Evolutionary conservation across 305 asterid species (phyloP), one percentile per base, ranked within the genome.

Genomic region (Solanum aculeatissimum): DNA sequence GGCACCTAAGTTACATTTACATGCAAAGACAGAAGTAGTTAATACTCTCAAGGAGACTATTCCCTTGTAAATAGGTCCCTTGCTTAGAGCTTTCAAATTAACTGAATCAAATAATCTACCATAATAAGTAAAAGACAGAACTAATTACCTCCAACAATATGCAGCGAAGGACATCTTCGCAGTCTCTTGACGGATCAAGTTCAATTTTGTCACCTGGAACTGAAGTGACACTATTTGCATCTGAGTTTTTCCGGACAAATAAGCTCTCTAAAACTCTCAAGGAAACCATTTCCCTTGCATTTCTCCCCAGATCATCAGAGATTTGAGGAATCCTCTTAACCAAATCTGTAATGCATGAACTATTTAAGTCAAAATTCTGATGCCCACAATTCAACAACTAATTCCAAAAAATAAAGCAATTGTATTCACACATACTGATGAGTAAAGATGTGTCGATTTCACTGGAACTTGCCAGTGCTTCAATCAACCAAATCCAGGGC

Each of bases 251-350:
- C 32, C 84, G 84, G 81, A 29, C 74, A 65, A 81, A 81, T 18
- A 93, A 85, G 66, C 72, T 81, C 91, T 93, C 93, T 54, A 93
- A 72, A 84, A 92, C 49, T 87, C 90, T 90, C 86, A 93, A 85
- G 80, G 91, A 90, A 75, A 89, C 86, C 84, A 45, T 53, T 86
- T 91, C 94, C 68, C 89, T 87, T 43, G 92, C 90, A 85, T 91
- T 87, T 83, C 65, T 87, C 49, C 90, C 89, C 47, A 85, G 25
- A 87, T 88, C 87, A 49, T 69, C 89, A 43, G 85, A 49, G 74
- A 77, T 63, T 80, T 89, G 84, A 27, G 92, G 92, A 57, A 84
- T 82, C 88, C 84, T 88, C 89, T 85, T 87, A 78, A 90, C 90
- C 88, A 92, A 87, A 85, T 84, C 97, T 93, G 85, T 58, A 86